These are phyloP conservation scores for Leccinum broughii DNA, from an alignment of 768 basidiomycete genomes.

Conservation along the genomic window DNA sequence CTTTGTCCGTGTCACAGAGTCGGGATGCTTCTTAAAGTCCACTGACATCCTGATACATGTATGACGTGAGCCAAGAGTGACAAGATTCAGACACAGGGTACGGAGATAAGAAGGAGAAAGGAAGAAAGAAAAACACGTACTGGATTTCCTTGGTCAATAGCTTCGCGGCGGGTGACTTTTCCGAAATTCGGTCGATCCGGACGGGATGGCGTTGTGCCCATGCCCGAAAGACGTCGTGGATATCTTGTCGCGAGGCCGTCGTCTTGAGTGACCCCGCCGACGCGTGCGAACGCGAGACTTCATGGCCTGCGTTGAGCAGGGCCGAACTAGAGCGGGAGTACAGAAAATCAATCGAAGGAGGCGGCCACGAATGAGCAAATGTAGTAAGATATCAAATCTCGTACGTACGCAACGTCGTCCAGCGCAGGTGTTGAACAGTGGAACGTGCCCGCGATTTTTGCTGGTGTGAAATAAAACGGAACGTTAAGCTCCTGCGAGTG, in stretches of 20 bases:
- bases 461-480: slow-evolving; percentile 89
- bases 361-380: neutral
- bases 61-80: neutral
- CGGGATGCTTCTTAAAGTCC: slow-evolving; percentile 77
- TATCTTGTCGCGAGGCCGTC: slow-evolving; percentile 62
- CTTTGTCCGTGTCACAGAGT: slow-evolving; percentile 56
- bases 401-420: slow-evolving; percentile 69
- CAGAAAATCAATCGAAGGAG: neutral
- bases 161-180: slow-evolving; percentile 65
- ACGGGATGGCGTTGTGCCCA: slow-evolving; percentile 85
- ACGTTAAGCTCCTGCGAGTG: slow-evolving; percentile 62
- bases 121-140: slow-evolving; percentile 41
- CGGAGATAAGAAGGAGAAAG: neutral
- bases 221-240: slow-evolving; percentile 84
- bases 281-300: slow-evolving; percentile 90
- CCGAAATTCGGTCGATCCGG: slow-evolving; percentile 77
- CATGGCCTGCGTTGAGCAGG: slow-evolving; percentile 80
- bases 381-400: neutral
- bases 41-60: slow-evolving; percentile 40
- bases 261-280: slow-evolving; percentile 90
- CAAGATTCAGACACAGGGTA: neutral
- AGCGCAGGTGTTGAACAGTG: slow-evolving; percentile 78
- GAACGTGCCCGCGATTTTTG: slow-evolving; percentile 76
- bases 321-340: slow-evolving; percentile 61
- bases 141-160: slow-evolving; percentile 67